A percentile compares a stretch with the other conserved stretches of the same genome.
These are phyloP conservation scores for Penicillium hesseltinei DNA, from an alignment of 2,329 filamentous ascomycete genomes.

Conservation along the genomic window DNA sequence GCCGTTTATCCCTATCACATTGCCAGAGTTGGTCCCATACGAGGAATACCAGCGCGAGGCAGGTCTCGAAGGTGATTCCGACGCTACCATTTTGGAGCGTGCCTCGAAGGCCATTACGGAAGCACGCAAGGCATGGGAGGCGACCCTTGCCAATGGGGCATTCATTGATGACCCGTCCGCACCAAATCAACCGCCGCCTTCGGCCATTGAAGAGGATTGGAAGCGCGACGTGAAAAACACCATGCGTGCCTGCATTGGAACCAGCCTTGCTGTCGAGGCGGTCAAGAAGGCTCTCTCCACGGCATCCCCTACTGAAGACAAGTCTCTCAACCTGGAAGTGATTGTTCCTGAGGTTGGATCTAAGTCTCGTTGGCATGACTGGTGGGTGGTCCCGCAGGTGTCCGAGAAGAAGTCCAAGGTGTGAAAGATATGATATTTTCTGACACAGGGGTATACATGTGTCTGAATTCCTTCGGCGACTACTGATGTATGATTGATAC, in stretches of 20 bases:
- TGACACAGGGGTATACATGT: neutral
- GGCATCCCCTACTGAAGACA: neutral
- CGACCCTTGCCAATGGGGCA: conserved; percentile 40
- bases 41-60: conserved; percentile 56
- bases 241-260: conserved; percentile 68
- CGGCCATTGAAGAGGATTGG: conserved; percentile 62
- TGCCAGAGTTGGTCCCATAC: conserved; percentile 66
- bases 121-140: conserved; percentile 46
- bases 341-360: conserved; percentile 39
- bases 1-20: conserved; percentile 68
- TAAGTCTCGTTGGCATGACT: conserved; percentile 46
- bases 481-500: conserved; percentile 1
- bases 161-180: conserved; percentile 26
- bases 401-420: conserved; percentile 17
- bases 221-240: conserved; percentile 57
- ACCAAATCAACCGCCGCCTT: conserved; percentile 24
- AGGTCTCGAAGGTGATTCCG: conserved; percentile 45
- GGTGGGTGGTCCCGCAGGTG: conserved; percentile 47
- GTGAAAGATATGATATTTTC: neutral
- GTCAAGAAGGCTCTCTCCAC: conserved; percentile 56
- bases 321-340: conserved; percentile 33
- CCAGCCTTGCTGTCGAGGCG: conserved; percentile 62
- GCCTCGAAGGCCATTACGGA: conserved; percentile 40
- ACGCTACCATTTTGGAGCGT: conserved; percentile 41
- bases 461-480: neutral